Evolutionary conservation across 1,284 basidiomycete genomes (phyloP), one percentile per base, ranked within the genome.

Genomic region (Amylostereum chailletii): DNA sequence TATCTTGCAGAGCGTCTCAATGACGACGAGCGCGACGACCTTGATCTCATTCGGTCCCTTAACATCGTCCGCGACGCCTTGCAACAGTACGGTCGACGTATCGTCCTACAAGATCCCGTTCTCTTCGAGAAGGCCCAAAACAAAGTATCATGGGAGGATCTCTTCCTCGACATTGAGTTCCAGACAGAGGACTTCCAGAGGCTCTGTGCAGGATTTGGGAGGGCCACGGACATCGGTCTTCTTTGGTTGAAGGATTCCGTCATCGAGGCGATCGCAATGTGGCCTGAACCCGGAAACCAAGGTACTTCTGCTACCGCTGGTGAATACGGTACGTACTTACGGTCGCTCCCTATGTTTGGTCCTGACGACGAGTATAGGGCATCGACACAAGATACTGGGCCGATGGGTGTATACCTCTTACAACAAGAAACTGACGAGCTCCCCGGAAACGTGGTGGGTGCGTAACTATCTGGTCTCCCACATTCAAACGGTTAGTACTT

Each of bases 401-500:
- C 19, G 65, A 7, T 66, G 62, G 64, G 52, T 67, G 9, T 65
- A 58, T 39, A 62, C 59, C 47, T 46, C 51, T 0, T 61, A 65
- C 26, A 40, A 40, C 3, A 36, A 45, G 7, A 52, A 46, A 2
- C 59, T 64, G 29, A 30, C 62, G 3, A 60, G 65, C 11, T 19
- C 19, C 19, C 19, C 19, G 19, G 61, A 65, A 51, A 59, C 54
- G 8, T 66, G 65, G 65, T 62, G 54, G 54, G 65, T 66, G 43
- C 42, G 65, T 60, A 10, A n/a, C 31, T n/a, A 27, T 19, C 19
- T 19, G 19, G 19, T 19, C 19, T 19, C 19, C 19, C 19, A 19
- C 19, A 19, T 19, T 19, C 19, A 19, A 19, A 19, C 19, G 19
- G 19, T 19, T 19, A 19, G 19, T 19, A 19, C 19, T 19, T 19